phyloP scores from a whole-genome alignment of 1,284 basidiomycete genomes.

The Trichosporon coremiiforme region DNA sequence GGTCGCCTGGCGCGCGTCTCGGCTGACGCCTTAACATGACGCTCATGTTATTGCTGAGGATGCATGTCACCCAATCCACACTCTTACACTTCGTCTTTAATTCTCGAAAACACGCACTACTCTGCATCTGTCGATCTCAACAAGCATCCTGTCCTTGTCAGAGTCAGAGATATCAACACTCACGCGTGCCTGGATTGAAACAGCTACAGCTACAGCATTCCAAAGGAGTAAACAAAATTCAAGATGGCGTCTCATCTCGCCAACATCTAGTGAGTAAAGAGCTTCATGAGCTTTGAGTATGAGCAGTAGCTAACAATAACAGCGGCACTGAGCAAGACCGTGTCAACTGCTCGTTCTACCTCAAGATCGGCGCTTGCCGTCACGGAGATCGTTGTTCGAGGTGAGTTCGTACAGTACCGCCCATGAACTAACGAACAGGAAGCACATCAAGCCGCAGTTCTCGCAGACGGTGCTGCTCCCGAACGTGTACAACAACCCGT shows the following conservation, averaged over 20 bases:
- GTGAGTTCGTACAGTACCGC: constrained; percentile 31
- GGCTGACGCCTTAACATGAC: neutral
- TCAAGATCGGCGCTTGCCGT: constrained; percentile 56
- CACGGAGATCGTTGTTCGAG: constrained; percentile 56
- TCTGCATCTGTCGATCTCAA: constrained; percentile 14
- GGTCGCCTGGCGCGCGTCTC: neutral
- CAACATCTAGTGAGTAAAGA: constrained; percentile 54
- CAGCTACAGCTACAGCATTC: constrained; percentile 13
- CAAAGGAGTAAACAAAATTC: constrained; percentile 15
- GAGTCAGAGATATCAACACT: constrained; percentile 20
- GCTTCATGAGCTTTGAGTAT: neutral
- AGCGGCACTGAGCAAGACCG: constrained; percentile 58
- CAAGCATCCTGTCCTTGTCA: constrained; percentile 12
- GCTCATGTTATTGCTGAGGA: constrained; percentile 4
- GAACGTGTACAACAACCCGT: constrained; percentile 99
- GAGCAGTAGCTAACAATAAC: constrained; percentile 22
- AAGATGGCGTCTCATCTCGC: constrained; percentile 55
- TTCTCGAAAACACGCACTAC: constrained; percentile 4
- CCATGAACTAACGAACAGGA: constrained; percentile 61
- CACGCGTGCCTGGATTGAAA: constrained; percentile 18
- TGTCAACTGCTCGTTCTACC: constrained; percentile 58
- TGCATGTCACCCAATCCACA: constrained; percentile 29
- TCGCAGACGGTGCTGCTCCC: constrained; percentile 96
- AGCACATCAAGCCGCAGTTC: constrained; percentile 96
- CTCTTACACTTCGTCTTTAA: constrained; percentile 23